phyloP scores from a whole-genome alignment of 192 early-diverging fungal genomes.

The Physocladia obscura region DNA sequence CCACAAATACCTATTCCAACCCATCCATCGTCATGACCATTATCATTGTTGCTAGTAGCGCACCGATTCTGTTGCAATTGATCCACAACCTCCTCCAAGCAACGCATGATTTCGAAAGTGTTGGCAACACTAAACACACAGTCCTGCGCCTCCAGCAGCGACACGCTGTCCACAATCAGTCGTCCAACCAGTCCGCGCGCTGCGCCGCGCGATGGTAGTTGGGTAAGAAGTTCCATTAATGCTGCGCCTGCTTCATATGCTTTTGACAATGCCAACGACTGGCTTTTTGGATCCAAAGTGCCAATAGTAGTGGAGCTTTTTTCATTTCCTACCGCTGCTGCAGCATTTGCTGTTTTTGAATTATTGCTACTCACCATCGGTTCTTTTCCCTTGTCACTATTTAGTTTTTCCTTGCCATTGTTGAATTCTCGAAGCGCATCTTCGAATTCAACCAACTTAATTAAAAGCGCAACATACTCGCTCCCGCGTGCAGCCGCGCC shows the following conservation, averaged over 20 bases:
- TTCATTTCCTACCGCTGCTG: background rate
- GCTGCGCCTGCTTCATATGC: background rate
- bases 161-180: conserved; percentile 1
- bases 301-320: background rate
- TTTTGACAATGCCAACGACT: background rate
- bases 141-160: background rate
- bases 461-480: background rate
- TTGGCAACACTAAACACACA: conserved; percentile 1
- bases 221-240: background rate
- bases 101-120: conserved; percentile 21
- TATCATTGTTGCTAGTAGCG: background rate
- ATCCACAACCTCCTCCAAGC: conserved; percentile 11
- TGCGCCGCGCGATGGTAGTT: background rate
- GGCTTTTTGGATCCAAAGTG: background rate
- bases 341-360: too few relatives aligned
- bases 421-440: too few relatives aligned
- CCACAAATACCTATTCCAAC: background rate
- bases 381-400: too few relatives aligned
- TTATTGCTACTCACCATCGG: too few relatives aligned
- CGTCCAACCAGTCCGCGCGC: background rate
- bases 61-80: too few relatives aligned
- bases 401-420: too few relatives aligned
- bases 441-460: background rate
- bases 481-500: background rate
- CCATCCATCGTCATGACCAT: background rate